Evolutionary conservation across 2,329 filamentous ascomycete genomes (phyloP).

Genomic region (Botrytis cinerea): DNA sequence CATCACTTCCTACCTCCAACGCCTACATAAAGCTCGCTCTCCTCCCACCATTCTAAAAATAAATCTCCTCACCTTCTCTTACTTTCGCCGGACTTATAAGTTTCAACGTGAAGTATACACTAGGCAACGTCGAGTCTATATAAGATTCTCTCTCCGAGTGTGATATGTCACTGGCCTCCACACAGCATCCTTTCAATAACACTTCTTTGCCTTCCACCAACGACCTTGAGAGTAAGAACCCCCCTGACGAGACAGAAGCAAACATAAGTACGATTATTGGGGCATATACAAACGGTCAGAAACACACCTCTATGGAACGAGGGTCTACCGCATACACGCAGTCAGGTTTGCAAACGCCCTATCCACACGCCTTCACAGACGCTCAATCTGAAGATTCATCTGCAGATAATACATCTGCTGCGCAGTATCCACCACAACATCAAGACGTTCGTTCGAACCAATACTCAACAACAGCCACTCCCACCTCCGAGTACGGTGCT

Average conservation of each 20-base stretch:
- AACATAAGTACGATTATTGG: conserved; percentile 40
- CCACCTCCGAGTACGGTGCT: conserved; percentile 84
- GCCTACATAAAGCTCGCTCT: too few species aligned
- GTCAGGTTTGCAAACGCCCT: conserved; percentile 81
- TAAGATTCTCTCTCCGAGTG: conserved; percentile 25
- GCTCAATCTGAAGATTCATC: conserved; percentile 79
- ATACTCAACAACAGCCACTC: conserved; percentile 69
- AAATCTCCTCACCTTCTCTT: background rate
- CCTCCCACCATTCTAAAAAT: background rate
- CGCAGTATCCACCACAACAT: conserved; percentile 80
- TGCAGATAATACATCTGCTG: conserved; percentile 92
- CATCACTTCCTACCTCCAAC: background rate
- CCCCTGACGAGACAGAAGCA: conserved; percentile 36
- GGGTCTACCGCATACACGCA: conserved; percentile 76
- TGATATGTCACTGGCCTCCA: conserved; percentile 44
- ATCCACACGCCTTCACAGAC: conserved; percentile 65
- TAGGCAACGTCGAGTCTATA: conserved; percentile 25
- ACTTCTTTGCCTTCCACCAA: conserved; percentile 30
- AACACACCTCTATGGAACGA: conserved; percentile 56
- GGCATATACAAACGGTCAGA: conserved; percentile 33
- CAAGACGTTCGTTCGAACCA: conserved; percentile 70
- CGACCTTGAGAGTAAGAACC: conserved; percentile 20
- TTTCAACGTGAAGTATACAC: background rate
- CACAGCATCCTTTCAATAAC: conserved; percentile 33
- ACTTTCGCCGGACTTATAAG: background rate